These are phyloP conservation scores for Penicillium frequentans DNA, from an alignment of 2,329 filamentous ascomycete species.

Conservation along the genomic window DNA sequence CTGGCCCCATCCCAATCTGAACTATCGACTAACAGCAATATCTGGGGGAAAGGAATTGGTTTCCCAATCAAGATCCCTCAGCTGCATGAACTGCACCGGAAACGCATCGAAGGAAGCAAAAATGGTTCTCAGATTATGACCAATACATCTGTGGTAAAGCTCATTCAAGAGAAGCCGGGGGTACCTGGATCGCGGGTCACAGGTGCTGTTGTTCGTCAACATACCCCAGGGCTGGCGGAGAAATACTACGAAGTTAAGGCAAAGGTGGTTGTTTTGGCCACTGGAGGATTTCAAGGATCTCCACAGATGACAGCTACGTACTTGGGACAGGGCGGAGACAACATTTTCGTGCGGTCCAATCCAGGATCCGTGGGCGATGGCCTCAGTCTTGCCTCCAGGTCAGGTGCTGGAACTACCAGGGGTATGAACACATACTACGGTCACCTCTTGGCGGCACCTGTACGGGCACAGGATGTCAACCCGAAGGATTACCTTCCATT, in stretches of 20 bases:
- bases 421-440: constrained; percentile 31
- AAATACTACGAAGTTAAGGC: constrained; percentile 20
- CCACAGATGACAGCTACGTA: constrained; percentile 20
- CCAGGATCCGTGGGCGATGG: constrained; percentile 28
- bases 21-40: neutral
- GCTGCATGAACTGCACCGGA: constrained; percentile 20
- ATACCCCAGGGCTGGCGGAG: neutral
- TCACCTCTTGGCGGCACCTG: constrained; percentile 26
- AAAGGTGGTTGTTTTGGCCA: constrained; percentile 24
- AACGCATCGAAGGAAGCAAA: constrained; percentile 17
- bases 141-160: constrained; percentile 21
- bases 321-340: constrained; percentile 24
- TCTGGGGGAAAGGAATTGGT: constrained; percentile 20
- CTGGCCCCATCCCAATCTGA: neutral
- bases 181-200: constrained; percentile 21
- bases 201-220: constrained; percentile 23
- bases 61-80: constrained; percentile 27
- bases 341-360: constrained; percentile 29
- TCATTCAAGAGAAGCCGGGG: constrained; percentile 20
- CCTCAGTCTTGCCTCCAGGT: constrained; percentile 20
- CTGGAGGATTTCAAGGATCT: constrained; percentile 28
- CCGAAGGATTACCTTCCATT: constrained; percentile 25
- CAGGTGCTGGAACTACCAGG: constrained; percentile 25
- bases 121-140: constrained; percentile 20
- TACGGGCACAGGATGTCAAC: constrained; percentile 21